phyloP scores from a whole-genome alignment of 768 basidiomycete species.

The Cystofilobasidium ferigula region DNA sequence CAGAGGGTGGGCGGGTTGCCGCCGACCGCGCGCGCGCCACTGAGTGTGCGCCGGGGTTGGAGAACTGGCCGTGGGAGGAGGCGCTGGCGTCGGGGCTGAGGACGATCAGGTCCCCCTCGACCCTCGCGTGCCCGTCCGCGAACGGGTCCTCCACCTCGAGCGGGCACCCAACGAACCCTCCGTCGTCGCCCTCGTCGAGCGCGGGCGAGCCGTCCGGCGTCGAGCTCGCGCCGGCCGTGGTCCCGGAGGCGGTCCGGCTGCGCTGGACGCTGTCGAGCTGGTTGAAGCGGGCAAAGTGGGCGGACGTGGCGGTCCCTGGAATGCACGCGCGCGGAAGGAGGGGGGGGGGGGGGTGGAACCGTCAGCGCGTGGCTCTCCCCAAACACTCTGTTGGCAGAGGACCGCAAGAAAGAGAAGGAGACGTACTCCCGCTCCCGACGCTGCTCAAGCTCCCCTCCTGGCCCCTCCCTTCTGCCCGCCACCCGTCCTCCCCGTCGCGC shows the following conservation, averaged over 20 bases:
- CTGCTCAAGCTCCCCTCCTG: slow-evolving; percentile 19
- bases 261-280: slow-evolving; percentile 21
- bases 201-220: slow-evolving; percentile 3
- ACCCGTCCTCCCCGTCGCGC: slow-evolving; percentile 6
- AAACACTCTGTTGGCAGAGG: neutral
- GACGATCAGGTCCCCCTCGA: slow-evolving; percentile 10
- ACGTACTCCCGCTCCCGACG: slow-evolving; percentile 15
- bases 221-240: slow-evolving; percentile 12
- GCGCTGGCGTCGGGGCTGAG: neutral
- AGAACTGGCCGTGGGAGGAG: neutral
- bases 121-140: neutral
- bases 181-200: neutral
- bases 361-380: neutral
- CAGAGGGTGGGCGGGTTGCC: neutral
- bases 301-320: slow-evolving; percentile 19
- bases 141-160: slow-evolving; percentile 2
- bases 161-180: neutral
- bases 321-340: neutral
- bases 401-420: neutral
- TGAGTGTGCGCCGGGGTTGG: neutral
- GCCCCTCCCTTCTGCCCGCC: neutral
- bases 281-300: slow-evolving; percentile 7
- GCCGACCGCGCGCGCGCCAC: too few relatives aligned
- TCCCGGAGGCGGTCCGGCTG: slow-evolving; percentile 16
- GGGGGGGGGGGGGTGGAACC: too few relatives aligned